A percentile compares a stretch with the other conserved stretches of the same genome.
phyloP scores from a whole-genome alignment of 148 eudicot genomes.

The Polygonum maritimum region DNA sequence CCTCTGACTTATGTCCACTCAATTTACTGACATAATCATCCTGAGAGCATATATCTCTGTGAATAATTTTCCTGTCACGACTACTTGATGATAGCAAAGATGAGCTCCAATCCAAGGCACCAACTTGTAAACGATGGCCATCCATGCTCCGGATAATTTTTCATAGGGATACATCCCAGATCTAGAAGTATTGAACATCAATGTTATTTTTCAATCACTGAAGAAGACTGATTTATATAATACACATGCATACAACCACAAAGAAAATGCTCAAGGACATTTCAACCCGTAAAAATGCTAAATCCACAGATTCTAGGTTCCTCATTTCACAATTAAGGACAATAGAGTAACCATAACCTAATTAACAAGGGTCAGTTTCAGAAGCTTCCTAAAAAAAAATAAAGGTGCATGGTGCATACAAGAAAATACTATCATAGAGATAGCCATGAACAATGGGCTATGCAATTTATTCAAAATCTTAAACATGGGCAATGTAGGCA shows the following conservation, averaged over 20 bases:
- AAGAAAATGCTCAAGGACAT: too few relatives aligned
- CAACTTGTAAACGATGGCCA: slow-evolving; percentile 82
- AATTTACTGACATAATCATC: slow-evolving; percentile 75
- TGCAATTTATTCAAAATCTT: neutral
- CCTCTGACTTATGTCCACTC: slow-evolving; percentile 90
- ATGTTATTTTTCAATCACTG: neutral
- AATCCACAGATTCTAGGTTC: neutral
- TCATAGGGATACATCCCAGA: slow-evolving; percentile 87
- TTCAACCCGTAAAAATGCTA: neutral
- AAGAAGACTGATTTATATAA: too few relatives aligned
- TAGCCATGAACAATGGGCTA: neutral
- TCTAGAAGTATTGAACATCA: slow-evolving; percentile 24
- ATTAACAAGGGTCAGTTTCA: too few relatives aligned
- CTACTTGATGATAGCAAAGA: slow-evolving; percentile 75
- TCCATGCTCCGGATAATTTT: slow-evolving; percentile 76
- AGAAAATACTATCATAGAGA: neutral
- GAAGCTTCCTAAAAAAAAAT: too few relatives aligned
- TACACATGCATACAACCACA: too few relatives aligned
- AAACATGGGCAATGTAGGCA: neutral
- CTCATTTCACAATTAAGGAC: neutral
- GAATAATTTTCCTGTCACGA: slow-evolving; percentile 77
- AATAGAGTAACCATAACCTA: too few relatives aligned
- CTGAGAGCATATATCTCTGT: slow-evolving; percentile 68
- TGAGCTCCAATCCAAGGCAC: slow-evolving; percentile 88
- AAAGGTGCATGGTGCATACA: neutral